A percentile compares a stretch with the other conserved stretches of the same genome.
These are phyloP conservation scores for Graphilbum ipis-grandicollis DNA, from an alignment of 2,329 filamentous ascomycete species.

Conservation along the genomic window DNA sequence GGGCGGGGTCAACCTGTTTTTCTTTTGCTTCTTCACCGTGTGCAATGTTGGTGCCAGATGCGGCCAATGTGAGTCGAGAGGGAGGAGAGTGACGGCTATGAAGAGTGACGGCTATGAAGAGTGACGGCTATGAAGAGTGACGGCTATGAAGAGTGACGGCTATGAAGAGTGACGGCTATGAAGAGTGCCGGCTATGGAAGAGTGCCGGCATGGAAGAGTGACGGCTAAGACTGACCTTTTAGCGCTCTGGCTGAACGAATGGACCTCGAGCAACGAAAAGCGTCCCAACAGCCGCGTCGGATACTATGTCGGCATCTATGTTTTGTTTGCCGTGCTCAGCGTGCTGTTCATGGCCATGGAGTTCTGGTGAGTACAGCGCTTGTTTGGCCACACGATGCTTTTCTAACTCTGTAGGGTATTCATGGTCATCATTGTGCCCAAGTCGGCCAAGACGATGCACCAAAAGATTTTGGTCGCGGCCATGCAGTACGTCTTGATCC, in stretches of 20 bases:
- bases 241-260: constrained; percentile 29
- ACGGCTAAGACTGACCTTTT: too few species aligned
- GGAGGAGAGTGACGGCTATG: too few species aligned
- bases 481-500: constrained; percentile 6
- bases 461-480: constrained; percentile 11
- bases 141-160: too few species aligned
- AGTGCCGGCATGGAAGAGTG: too few species aligned
- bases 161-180: too few species aligned
- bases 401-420: too few species aligned
- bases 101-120: too few species aligned
- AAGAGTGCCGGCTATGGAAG: too few species aligned
- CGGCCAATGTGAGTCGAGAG: constrained; percentile 10
- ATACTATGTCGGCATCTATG: constrained; percentile 20
- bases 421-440: constrained; percentile 16
- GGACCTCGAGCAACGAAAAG: constrained; percentile 22
- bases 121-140: too few species aligned
- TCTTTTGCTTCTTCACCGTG: constrained; percentile 4
- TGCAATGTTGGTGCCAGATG: constrained; percentile 2
- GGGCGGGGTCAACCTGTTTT: constrained; percentile 1
- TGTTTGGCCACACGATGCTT: too few species aligned
- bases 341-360: constrained; percentile 1
- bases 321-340: constrained; percentile 11
- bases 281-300: constrained; percentile 18
- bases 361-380: constrained; percentile 2
- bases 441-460: constrained; percentile 13